Conservation (phyloP, 352 stramenopile genomes). For the Hyaloperonospora brassicae region DNA sequence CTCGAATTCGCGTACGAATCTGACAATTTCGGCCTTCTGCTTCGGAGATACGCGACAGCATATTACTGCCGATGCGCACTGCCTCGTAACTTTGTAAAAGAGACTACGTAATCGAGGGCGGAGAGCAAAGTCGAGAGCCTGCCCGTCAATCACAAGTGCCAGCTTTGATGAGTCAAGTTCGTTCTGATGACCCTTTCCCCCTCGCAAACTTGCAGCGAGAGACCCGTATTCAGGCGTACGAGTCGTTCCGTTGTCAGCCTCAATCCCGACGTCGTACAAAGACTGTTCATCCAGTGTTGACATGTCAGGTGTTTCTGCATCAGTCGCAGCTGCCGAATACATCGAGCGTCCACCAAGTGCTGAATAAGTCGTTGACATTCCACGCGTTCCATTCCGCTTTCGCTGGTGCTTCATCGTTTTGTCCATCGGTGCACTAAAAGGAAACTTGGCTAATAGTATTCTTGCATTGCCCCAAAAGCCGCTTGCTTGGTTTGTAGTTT, state of each 20-base stretch:
- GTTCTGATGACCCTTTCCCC: conserved; percentile 2
- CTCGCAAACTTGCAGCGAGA: conserved; percentile 13
- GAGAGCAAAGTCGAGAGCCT: conserved; percentile 75
- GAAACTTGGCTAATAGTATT: conserved; percentile 8
- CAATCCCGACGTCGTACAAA: conserved; percentile 13
- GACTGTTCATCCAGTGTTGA: conserved; percentile 18
- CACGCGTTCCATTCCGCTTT: conserved; percentile 9
- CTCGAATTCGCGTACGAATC: conserved; percentile 65
- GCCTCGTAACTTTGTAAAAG: conserved; percentile 65
- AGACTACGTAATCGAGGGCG: conserved; percentile 36
- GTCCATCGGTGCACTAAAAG: conserved; percentile 14
- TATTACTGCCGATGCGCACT: conserved; percentile 70
- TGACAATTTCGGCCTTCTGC: conserved; percentile 81
- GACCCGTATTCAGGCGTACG: conserved; percentile 22
- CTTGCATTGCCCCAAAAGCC: conserved; percentile 23
- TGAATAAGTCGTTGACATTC: conserved; percentile 12
- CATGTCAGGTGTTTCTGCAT: conserved; percentile 16
- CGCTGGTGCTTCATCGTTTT: conserved; percentile 20
- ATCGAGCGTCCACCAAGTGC: conserved; percentile 12
- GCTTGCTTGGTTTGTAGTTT: conserved; percentile 8
- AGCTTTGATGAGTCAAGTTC: conserved; percentile 9
- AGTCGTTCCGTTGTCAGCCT: conserved; percentile 12
- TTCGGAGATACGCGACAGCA: conserved; percentile 84
- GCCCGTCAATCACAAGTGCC: conserved; percentile 91
- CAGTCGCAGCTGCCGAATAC: conserved; percentile 28